Evolutionary conservation across 208 protist species (phyloP), one percentile per base, ranked within the genome.

Genomic region (Trypanosoma boissoni): DNA sequence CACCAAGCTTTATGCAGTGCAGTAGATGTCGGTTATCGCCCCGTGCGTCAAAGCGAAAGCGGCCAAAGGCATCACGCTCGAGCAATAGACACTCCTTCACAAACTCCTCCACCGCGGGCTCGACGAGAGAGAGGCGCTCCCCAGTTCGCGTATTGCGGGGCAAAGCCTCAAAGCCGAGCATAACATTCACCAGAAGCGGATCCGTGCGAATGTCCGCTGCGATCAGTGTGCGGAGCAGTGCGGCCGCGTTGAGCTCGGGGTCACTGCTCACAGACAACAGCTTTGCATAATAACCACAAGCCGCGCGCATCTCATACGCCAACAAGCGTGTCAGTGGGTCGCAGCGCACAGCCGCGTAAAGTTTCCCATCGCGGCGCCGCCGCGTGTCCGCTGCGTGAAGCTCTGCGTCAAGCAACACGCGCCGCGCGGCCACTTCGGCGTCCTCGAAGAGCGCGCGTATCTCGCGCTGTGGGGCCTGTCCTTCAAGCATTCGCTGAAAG

Each of bases 21-120:
- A 87, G 16, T 6, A 92, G 46, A 50, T 83, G 76, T 36, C 80
- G 77, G 53, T 88, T 89, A 57, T 88, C 83, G 20, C 78, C 78
- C 32, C 80, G 84, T 2, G 75, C 62, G 58, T 95, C 85, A 66
- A 95, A 92, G 54, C 84, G 82, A 60, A 81, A 84, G 8, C 50
- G 46, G 10, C 84, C 88, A 69, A 92, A 95, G 34, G 70, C 72
- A 60, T 95, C 88, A 9, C 88, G 73, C 71, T 95, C 84, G 2
- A 95, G 50, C 46, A 92, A 57, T 42, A 95, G 57, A 52, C 62
- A 68, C 41, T 95, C 84, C 65, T 91, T 86, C 41, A 95, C 68
- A 58, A 84, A 74, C 45, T 74, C 79, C 10, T 78, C 78, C 18
- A 85, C 31, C 26, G 41, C 32, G 29, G 61, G 8, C 18, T n/a